These are phyloP conservation scores for Xylaria multiplex DNA, from an alignment of 2,329 filamentous ascomycete species.

Conservation along the genomic window DNA sequence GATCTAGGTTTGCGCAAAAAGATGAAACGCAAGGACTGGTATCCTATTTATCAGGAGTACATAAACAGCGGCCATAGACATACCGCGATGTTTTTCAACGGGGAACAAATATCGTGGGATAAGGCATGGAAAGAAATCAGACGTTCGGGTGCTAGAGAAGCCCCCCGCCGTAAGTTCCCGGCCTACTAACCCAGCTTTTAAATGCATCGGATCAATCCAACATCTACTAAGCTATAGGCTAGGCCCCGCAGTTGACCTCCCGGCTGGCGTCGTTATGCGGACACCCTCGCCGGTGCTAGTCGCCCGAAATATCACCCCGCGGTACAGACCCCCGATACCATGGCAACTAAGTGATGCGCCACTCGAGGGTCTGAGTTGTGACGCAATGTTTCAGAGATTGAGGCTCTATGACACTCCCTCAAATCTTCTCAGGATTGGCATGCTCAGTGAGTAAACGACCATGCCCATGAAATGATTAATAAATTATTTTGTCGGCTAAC, in stretches of 20 bases:
- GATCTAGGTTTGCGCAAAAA: constrained; percentile 23
- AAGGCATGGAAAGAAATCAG: constrained; percentile 26
- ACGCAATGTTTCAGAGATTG: constrained; percentile 1
- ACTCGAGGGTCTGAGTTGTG: background rate
- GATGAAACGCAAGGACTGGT: constrained; percentile 10
- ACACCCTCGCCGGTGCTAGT: constrained; percentile 10
- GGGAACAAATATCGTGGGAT: constrained; percentile 7
- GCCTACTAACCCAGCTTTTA: background rate
- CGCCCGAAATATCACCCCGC: background rate
- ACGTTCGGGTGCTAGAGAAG: constrained; percentile 17
- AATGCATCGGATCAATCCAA: background rate
- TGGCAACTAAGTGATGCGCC: constrained; percentile 17
- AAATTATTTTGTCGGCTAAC: background rate
- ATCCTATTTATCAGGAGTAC: constrained; percentile 13
- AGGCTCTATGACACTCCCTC: constrained; percentile 16
- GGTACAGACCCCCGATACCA: background rate
- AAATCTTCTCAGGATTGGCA: constrained; percentile 9
- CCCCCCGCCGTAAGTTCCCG: background rate
- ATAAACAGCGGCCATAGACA: constrained; percentile 3
- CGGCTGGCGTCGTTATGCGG: constrained; percentile 18
- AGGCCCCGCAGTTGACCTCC: background rate
- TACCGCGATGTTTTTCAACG: constrained; percentile 13
- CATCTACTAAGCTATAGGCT: background rate
- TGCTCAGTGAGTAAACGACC: constrained; percentile 6
- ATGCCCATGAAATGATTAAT: no score